Base-by-base conservation (phyloP, 1,284 basidiomycete genomes). In the Gymnopus androsaceus region DNA sequence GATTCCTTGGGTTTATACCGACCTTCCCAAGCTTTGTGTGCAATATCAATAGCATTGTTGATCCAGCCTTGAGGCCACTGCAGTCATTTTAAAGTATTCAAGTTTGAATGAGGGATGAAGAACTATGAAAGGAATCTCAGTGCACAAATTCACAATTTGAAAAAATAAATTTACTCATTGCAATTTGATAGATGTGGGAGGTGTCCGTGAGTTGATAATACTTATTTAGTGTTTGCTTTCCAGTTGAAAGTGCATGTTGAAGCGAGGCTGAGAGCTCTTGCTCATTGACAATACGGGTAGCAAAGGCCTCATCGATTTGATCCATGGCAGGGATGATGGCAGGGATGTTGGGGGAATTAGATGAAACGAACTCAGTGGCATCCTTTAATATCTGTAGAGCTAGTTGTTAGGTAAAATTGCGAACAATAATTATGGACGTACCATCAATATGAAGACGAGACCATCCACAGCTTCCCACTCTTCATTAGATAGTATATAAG, bases 291-390 rank as follows among this genome's bases (percentile, higher is more conserved):
- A 34, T 36, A 34, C 21, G 37, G 19, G 30, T 8, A 4, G n/a
- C 19, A 41, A 54, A 37, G 50, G 46, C 11, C 9, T 23, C 8
- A 33, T 66, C 53, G 27, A 72, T 61, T 17, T 59, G 51, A 47
- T 72, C 67, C 59, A 72, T 71, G 0, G 59, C 63, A 1, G 67
- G 69, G 14, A 71, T 70, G 0, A 72, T 63, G n/a, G 58, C 54
- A 17, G 55, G 34, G 48, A 72, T 38, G 60, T 60, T 59, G 12
- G 62, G 58, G 4, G 50, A 17, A 12, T 49, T 62, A 21, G 33
- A 38, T 30, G 55, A 66, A 46, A 63, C 70, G 47, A 60, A 71
- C n/a, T 55, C 48, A 1, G 65, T 71, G 2, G 58, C 59, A 34
- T 64, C 58, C 41, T 64, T 61, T 21, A 64, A 56, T 15, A 64